These are phyloP conservation scores for Chlorella sp. DNA, from an alignment of 139 green algal genomes.

Conservation along the genomic window DNA sequence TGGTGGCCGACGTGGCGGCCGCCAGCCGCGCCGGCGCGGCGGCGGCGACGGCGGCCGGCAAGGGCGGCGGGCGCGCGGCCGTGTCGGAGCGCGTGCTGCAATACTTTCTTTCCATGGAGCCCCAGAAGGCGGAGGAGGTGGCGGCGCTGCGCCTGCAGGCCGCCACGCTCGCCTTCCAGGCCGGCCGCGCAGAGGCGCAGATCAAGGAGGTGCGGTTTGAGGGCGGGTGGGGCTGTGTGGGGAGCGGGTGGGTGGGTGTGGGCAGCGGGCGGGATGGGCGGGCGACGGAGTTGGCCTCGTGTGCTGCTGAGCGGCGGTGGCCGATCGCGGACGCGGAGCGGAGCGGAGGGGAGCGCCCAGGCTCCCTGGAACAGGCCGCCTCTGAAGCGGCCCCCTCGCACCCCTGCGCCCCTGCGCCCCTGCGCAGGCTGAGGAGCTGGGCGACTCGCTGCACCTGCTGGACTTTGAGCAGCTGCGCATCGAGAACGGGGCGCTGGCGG, in stretches of 20 bases:
- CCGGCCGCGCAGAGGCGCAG: neutral
- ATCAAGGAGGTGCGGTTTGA: too few relatives aligned
- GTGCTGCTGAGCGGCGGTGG: too few relatives aligned
- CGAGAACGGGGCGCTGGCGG: conserved; percentile 84
- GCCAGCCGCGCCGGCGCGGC: neutral
- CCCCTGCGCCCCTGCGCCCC: too few relatives aligned
- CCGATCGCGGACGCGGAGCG: too few relatives aligned
- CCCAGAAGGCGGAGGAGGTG: neutral
- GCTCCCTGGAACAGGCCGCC: too few relatives aligned
- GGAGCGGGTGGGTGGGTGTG: too few relatives aligned
- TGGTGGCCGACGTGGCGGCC: neutral
- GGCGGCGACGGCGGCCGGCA: too few relatives aligned
- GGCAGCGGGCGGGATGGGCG: too few relatives aligned
- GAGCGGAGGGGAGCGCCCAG: too few relatives aligned
- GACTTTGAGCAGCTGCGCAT: conserved; percentile 97
- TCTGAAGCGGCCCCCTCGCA: too few relatives aligned
- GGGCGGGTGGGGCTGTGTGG: too few relatives aligned
- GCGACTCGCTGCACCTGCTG: conserved; percentile 88
- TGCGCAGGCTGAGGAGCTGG: conserved; percentile 29
- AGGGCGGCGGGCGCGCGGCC: neutral
- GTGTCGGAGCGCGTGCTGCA: neutral
- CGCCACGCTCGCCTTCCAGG: neutral
- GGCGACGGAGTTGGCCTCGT: too few relatives aligned
- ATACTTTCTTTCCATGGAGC: neutral
- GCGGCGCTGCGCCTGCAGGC: neutral